Evolutionary conservation across 2,329 filamentous ascomycete species (phyloP), one percentile per base, ranked within the genome.

Genomic region (Immersiporthe knoxdaviesiana): DNA sequence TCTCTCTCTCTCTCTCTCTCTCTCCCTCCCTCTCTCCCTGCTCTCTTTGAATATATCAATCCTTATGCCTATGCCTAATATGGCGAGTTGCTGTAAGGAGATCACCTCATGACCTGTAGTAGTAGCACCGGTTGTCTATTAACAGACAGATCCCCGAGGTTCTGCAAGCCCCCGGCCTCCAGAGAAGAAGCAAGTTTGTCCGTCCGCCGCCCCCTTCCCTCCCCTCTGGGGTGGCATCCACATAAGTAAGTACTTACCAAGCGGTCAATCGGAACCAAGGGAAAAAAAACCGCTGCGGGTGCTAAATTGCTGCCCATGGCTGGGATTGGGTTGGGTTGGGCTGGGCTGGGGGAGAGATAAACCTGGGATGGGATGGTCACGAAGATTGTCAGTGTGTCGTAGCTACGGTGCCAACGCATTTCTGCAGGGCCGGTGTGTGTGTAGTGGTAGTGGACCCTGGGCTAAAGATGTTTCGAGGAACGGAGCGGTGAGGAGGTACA

Each of bases 391-490:
- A 10, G 44, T 47, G 44, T 69, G 70, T 67, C 64, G 70, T 71
- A 67, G 60, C 66, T 65, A 70, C 66, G 56, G 68, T 69, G 70
- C 70, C 70, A 71, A 24, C 70, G 65, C 70, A 71, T 61, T 71
- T 61, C 61, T 71, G 70, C 70, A 71, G 67, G 68, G 62, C 68
- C 60, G 69, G 64, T 32, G 62, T 52, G 63, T 39, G 64, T 61
- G 67, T 65, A 68, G 70, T 67, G 56, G 70, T 67, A 68, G 70
- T 67, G 70, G 69, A 69, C 7, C 56, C 60, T 64, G 59, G 70
- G 35, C 54, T 47, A 65, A 32, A 64, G 39, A 64, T 32, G 39
- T 35, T 35, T 47, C 44, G 44, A 24, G 12, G 30, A 35, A 35
- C 52, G 63, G 68, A 61, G 70, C 70, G 70, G 70, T 71, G 70